Evolutionary conservation across 345 rosid species (phyloP), one percentile per base, ranked within the genome.

Genomic region (Fremontodendron californicum): DNA sequence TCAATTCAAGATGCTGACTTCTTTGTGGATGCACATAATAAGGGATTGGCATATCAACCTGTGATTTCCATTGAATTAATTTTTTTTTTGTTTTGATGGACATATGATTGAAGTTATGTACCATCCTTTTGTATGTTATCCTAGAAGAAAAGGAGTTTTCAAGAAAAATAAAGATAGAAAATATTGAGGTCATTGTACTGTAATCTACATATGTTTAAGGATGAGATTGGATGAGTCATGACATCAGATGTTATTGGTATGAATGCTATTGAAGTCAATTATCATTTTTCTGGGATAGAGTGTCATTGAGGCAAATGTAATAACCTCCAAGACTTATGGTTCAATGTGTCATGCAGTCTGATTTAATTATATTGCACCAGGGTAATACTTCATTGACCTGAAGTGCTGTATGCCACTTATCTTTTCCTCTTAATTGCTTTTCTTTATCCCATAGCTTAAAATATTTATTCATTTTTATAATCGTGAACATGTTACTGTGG

Each of bases 231-330:
- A 25, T 60, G 35, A 12, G 31, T 29, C 55, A 45, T 13, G 31
- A 3, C 54, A 25, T 45, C 49, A 68, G 27, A 45, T 45, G 55
- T 43, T 68, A 25, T 23, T 43, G 73, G 11, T 42, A 12, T 67
- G 19, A 40, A 40, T 67, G 4, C 54, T 15, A 23, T 43, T 43
- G 54, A 68, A 68, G 54, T 23, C 19, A 7, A 12, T 23, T 68
- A 43, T 29, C 13, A 23, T 43, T 13, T 42, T 67, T 13, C 33
- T 39, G 16, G 29, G 4, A 39, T n/a, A 65, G 16, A 10, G 54
- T 68, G 54, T 43, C 39, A 39, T 68, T 27, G 37, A 68, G 37
- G 54, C 10, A 68, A 16, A 68, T 68, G 31, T 68, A 68, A 68
- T 67, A 11, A 42, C 12, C 39, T 15, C n/a, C 37, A 43, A 68